A percentile compares a stretch with the other conserved stretches of the same genome.
phyloP scores from a whole-genome alignment of 225 moss, liverwort and hornwort species.

The Ulota crispa region DNA sequence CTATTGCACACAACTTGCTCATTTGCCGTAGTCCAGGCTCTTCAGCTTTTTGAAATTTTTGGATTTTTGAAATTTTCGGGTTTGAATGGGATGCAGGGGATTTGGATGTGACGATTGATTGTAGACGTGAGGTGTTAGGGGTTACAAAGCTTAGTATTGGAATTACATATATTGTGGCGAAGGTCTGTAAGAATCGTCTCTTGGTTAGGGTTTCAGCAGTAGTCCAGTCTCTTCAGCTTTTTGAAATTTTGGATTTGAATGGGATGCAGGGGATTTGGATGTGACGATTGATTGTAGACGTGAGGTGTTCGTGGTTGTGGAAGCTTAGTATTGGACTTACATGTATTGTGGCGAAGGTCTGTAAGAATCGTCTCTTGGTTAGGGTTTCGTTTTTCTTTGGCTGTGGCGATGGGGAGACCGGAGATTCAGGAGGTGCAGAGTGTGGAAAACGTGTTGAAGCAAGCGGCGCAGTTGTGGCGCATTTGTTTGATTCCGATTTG shows the following conservation, averaged over 20 bases:
- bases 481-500: slow-evolving; percentile 47
- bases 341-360: neutral
- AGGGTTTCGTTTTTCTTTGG: slow-evolving; percentile 17
- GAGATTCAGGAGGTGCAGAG: slow-evolving; percentile 44
- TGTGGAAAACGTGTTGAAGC: slow-evolving; percentile 39
- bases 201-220: slow-evolving; percentile 13
- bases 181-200: neutral
- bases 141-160: neutral
- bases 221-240: neutral
- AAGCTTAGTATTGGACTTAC: neutral
- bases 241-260: neutral
- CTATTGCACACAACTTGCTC: too few relatives aligned
- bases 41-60: neutral
- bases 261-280: neutral
- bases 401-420: slow-evolving; percentile 38
- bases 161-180: neutral
- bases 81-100: neutral
- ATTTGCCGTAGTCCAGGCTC: too few relatives aligned
- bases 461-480: slow-evolving; percentile 50
- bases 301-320: neutral
- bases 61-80: neutral
- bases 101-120: neutral
- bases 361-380: neutral
- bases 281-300: neutral
- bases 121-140: neutral